These are phyloP conservation scores for Marasmius tenuissimus DNA, from an alignment of 1,284 basidiomycete species.

Conservation along the genomic window DNA sequence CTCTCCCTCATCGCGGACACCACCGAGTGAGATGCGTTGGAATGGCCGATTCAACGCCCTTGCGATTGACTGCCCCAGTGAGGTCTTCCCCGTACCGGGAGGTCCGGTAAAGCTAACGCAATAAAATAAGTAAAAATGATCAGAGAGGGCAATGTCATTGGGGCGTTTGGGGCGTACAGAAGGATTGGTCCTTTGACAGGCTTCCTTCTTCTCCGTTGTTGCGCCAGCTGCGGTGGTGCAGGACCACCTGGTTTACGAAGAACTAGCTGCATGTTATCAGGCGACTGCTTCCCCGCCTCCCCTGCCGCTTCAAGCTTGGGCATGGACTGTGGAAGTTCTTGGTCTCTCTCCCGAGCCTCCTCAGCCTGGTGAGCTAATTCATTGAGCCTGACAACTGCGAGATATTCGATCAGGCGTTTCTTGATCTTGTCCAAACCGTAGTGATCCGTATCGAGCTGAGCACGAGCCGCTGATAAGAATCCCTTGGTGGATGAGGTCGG, in stretches of 20 bases:
- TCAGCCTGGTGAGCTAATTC: constrained; percentile 55
- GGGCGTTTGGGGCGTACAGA: constrained; percentile 50
- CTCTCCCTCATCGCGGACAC: constrained; percentile 89
- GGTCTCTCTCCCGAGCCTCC: constrained; percentile 13
- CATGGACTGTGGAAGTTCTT: constrained; percentile 14
- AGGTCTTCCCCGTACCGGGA: constrained; percentile 85
- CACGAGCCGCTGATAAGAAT: constrained; percentile 65
- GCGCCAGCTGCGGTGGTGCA: constrained; percentile 4
- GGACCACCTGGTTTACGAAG: constrained; percentile 11
- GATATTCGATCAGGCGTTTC: constrained; percentile 86
- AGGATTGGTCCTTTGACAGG: constrained; percentile 80
- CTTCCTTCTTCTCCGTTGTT: constrained; percentile 26
- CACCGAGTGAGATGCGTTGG: constrained; percentile 91
- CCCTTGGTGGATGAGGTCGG: constrained; percentile 35
- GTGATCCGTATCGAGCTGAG: constrained; percentile 85
- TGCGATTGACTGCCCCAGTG: constrained; percentile 85
- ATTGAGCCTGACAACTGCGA: constrained; percentile 83
- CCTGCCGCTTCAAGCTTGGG: constrained; percentile 11
- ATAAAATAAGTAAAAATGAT: neutral
- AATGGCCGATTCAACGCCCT: constrained; percentile 82
- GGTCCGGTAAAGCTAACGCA: constrained; percentile 71
- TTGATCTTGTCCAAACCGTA: constrained; percentile 91
- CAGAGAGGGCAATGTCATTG: neutral
- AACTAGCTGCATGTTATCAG: constrained; percentile 20
- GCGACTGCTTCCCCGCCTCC: constrained; percentile 13